These are phyloP conservation scores for Phlebiopsis gigantea DNA, from an alignment of 768 basidiomycete genomes.

Conservation along the genomic window DNA sequence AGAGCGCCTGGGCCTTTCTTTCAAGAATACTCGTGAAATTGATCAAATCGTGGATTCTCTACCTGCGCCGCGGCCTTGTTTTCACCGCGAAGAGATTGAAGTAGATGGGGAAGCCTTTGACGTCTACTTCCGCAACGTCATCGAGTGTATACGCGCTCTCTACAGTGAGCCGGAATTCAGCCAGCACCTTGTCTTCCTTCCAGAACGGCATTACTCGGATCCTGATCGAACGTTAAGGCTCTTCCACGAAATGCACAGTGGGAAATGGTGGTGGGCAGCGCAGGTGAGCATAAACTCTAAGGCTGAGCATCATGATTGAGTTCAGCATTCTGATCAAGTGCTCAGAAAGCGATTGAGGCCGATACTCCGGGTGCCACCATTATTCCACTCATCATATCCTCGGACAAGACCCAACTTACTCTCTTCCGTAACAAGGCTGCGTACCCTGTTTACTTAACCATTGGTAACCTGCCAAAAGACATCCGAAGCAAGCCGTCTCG, in stretches of 20 bases:
- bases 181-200: slow-evolving; percentile 24
- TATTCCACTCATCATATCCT: slow-evolving; percentile 22
- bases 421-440: slow-evolving; percentile 22
- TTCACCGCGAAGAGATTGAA: slow-evolving; percentile 16
- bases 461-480: slow-evolving; percentile 24
- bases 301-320: not conserved
- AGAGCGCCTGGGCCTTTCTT: not conserved
- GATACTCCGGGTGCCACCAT: slow-evolving; percentile 19
- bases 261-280: slow-evolving; percentile 45
- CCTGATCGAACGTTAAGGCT: slow-evolving; percentile 19
- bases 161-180: slow-evolving; percentile 30
- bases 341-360: slow-evolving; percentile 12
- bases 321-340: not conserved
- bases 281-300: slow-evolving; percentile 22
- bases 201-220: slow-evolving; percentile 33
- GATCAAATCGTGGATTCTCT: not conserved
- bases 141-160: slow-evolving; percentile 30
- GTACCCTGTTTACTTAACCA: slow-evolving; percentile 26
- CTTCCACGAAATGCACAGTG: slow-evolving; percentile 40
- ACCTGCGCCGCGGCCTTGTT: not conserved
- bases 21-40: not conserved
- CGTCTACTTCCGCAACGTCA: slow-evolving; percentile 28
- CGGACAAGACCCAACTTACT: slow-evolving; percentile 25
- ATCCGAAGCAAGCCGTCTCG: slow-evolving; percentile 15
- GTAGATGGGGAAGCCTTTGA: slow-evolving; percentile 28